Base-by-base conservation (phyloP, 352 stramenopile genomes). In the Globisporangium rhizosaccharum region DNA sequence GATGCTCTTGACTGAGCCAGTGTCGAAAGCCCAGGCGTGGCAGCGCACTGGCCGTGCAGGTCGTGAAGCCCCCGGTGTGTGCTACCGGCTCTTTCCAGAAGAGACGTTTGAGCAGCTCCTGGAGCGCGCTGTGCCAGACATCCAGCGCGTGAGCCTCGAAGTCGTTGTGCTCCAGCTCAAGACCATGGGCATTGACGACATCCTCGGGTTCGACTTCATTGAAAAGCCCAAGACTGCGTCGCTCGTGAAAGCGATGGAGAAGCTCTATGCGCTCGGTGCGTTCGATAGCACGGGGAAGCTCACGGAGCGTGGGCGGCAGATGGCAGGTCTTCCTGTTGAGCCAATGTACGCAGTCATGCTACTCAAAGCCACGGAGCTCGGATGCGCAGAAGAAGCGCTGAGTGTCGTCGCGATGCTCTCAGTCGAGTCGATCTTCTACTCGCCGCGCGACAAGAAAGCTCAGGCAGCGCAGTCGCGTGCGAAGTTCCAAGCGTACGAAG, bases 21-120 rank as follows among this genome's bases (percentile, higher is more conserved):
- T 96, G 11, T 96, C 87, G 8, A 94, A 97, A 51, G 89, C 90
- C 2, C 88, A 96, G 67, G 90, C 90, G 42, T 95, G 88, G 87
- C 90, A 97, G 62, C 85, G 90, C 15, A 93, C 87, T 5, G 90
- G 90, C 57, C 84, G 90, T 52, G 90, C 90, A 33, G 90, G 90
- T 20, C 82, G 90, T 57, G 87, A 96, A 67, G 85, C 73, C 9
- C 78, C 72, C 18, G 86, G 86, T 17, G 72, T 92, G 12, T 95
- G 84, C 67, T 95, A 89, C 56, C 84, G 86, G 0, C 62, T 95
- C 20, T 96, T 94, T 37, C 82, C 85, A 0, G 86, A 96, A 58
- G 82, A 92, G 25, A 92, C 79, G 7, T 96, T 94, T 28, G 83
- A 96, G 57, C 75, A 92, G 53, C 78, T 94, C 33, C 64, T 76